phyloP scores from a whole-genome alignment of 2,329 filamentous ascomycete species.

The Hymenoscyphus infarciens region DNA sequence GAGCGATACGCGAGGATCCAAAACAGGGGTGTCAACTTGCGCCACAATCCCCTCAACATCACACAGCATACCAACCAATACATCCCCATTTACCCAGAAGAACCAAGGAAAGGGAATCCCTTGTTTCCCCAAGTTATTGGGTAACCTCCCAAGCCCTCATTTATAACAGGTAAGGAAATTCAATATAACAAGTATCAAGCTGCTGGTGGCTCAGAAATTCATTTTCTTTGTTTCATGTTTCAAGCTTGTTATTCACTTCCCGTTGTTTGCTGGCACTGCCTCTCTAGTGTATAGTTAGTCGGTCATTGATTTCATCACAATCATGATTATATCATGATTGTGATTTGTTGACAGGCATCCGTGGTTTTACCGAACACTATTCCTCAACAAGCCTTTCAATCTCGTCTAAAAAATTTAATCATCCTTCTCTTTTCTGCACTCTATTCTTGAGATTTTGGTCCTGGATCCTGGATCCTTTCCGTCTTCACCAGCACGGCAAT shows the following conservation, averaged over 20 bases:
- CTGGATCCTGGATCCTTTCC: neutral
- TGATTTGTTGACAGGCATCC: neutral
- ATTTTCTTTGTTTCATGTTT: neutral
- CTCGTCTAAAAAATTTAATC: neutral
- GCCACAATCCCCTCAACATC: neutral
- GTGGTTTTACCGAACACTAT: neutral
- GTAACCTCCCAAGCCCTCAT: neutral
- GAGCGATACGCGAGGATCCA: neutral
- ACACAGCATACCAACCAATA: neutral
- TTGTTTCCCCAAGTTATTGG: neutral
- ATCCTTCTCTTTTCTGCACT: neutral
- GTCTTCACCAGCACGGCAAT: neutral
- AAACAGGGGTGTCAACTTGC: neutral
- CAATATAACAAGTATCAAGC: neutral
- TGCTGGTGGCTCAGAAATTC: neutral
- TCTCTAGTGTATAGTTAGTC: neutral
- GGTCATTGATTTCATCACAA: neutral
- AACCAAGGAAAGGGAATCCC: neutral
- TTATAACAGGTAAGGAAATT: neutral
- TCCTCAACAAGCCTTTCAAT: neutral
- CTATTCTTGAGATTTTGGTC: neutral
- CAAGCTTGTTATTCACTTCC: neutral
- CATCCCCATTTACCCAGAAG: neutral
- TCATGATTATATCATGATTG: neutral
- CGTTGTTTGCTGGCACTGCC: neutral